Conservation (phyloP, 352 stramenopile species). For the Globisporangium echinulatum region DNA sequence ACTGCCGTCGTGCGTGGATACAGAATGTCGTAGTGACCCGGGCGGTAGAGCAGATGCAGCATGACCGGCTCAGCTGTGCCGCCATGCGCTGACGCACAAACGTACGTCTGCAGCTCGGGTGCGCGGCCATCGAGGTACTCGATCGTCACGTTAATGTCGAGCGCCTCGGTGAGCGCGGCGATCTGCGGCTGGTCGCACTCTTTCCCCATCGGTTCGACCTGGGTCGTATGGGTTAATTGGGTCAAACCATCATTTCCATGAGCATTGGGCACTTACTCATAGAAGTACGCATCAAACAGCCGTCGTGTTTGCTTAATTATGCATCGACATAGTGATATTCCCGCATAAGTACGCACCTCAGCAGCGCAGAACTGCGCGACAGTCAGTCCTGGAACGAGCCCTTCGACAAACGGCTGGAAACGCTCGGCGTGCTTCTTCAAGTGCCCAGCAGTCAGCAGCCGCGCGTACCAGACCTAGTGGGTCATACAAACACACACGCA, state of each 20-base stretch:
- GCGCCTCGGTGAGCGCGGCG: conserved; percentile 87
- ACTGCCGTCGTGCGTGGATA: conserved; percentile 45
- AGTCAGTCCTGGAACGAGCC: conserved; percentile 63
- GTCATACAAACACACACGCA: neutral
- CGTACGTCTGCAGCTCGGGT: conserved; percentile 51
- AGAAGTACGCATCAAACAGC: neutral
- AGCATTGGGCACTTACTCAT: no score
- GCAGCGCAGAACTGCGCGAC: conserved; percentile 83
- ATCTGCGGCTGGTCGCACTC: conserved; percentile 93
- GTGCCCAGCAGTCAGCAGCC: conserved; percentile 75
- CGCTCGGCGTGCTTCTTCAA: conserved; percentile 84
- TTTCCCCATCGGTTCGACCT: conserved; percentile 92
- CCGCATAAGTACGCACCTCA: conserved; percentile 26
- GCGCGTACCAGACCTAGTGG: conserved; percentile 78
- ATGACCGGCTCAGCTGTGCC: conserved; percentile 9
- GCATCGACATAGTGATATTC: neutral
- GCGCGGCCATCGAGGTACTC: conserved; percentile 91
- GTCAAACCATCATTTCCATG: no score
- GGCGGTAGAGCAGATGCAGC: conserved; percentile 90
- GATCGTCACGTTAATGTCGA: conserved; percentile 85
- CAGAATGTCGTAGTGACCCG: conserved; percentile 94
- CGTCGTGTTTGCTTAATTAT: no score
- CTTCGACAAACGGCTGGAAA: conserved; percentile 89
- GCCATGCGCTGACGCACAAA: conserved; percentile 29
- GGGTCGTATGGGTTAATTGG: neutral